Evolutionary conservation across 768 basidiomycete species (phyloP).

Genomic region (Termitomyces sp.): DNA sequence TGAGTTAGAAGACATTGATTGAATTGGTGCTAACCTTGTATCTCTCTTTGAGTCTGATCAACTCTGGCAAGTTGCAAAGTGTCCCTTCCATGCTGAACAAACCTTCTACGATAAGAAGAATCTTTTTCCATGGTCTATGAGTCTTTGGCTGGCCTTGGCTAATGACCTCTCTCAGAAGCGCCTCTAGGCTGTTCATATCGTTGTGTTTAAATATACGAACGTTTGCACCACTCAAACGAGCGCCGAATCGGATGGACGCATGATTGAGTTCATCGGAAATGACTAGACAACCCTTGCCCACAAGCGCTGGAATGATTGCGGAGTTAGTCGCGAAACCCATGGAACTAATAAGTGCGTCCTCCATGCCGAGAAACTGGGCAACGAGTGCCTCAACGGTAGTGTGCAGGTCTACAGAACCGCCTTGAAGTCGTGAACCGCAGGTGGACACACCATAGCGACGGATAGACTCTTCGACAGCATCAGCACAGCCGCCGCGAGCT

Average conservation of each 20-base stretch:
- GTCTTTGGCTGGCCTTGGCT: conserved; percentile 98
- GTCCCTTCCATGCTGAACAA: conserved; percentile 99
- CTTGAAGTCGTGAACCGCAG: conserved; percentile 76
- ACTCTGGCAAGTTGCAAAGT: conserved; percentile 74
- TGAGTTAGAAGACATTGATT: not conserved
- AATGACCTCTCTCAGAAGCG: conserved; percentile 82
- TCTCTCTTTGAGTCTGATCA: conserved; percentile 85
- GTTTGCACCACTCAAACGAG: conserved; percentile 81
- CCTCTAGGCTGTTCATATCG: conserved; percentile 81
- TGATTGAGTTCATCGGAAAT: conserved; percentile 98
- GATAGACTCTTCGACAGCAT: conserved; percentile 85
- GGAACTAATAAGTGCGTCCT: conserved; percentile 86
- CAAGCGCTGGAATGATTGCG: conserved; percentile 88
- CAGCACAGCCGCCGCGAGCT: conserved; percentile 88
- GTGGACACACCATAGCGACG: conserved; percentile 77
- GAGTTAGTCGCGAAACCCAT: conserved; percentile 99
- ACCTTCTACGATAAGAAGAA: conserved; percentile 91
- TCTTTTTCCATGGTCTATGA: conserved; percentile 99
- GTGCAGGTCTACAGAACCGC: conserved; percentile 87
- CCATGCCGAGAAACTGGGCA: conserved; percentile 84
- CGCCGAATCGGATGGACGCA: conserved; percentile 91
- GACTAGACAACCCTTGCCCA: conserved; percentile 86
- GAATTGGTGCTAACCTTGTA: conserved; percentile 85
- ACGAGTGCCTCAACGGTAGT: conserved; percentile 79
- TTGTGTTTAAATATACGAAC: conserved; percentile 98